Evolutionary conservation across 106 monocot genomes (phyloP).

Genomic region (Dendrobium huoshanense): DNA sequence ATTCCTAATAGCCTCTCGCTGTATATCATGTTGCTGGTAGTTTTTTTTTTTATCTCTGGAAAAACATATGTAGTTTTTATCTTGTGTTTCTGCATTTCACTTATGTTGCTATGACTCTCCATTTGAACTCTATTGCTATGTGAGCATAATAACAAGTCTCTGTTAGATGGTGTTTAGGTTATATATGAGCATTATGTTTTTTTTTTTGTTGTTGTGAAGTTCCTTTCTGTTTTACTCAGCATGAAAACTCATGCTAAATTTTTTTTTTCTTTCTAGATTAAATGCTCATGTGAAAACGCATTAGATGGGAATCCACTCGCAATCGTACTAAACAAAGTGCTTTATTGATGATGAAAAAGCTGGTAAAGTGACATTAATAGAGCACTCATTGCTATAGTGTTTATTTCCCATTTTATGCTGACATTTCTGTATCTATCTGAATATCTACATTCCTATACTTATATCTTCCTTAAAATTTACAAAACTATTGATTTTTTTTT

Average conservation of each 20-base stretch:
- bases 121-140: neutral
- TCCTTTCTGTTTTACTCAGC: neutral
- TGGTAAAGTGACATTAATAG: slow-evolving; percentile 33
- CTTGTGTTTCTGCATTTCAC: too few relatives aligned
- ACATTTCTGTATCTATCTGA: neutral
- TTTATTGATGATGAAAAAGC: slow-evolving; percentile 85
- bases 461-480: too few relatives aligned
- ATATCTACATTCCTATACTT: neutral
- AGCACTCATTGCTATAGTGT: neutral
- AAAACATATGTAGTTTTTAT: too few relatives aligned
- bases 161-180: neutral
- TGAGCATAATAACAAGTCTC: too few relatives aligned
- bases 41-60: too few relatives aligned
- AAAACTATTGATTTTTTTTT: neutral
- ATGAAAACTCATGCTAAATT: neutral
- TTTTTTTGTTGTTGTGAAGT: too few relatives aligned
- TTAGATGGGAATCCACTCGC: slow-evolving; percentile 89
- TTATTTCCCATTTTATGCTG: neutral
- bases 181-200: too few relatives aligned
- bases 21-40: too few relatives aligned
- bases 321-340: slow-evolving; percentile 85
- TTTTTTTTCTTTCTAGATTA: slow-evolving; percentile 46
- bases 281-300: slow-evolving; percentile 66
- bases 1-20: too few relatives aligned
- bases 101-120: neutral